phyloP scores from a whole-genome alignment of 192 early-diverging fungal species.

The Coemansia sp. region DNA sequence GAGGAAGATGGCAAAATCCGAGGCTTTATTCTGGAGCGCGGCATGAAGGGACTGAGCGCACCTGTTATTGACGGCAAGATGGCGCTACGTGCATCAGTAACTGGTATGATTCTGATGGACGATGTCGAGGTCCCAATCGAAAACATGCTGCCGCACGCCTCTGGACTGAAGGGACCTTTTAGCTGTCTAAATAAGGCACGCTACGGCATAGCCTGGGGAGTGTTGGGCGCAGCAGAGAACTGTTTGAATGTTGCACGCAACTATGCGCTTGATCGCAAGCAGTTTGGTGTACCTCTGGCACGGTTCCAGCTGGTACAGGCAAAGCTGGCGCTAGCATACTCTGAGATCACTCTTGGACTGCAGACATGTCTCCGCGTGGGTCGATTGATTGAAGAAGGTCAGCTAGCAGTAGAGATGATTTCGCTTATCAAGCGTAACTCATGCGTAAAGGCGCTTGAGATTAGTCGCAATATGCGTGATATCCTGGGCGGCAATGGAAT shows the following conservation, averaged over 20 bases:
- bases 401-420: conserved; percentile 91
- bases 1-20: conserved; percentile 81
- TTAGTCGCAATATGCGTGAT: conserved; percentile 86
- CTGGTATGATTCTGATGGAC: conserved; percentile 99
- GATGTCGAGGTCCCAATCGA: conserved; percentile 89
- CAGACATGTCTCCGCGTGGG: conserved; percentile 90
- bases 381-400: conserved; percentile 82
- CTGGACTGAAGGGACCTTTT: conserved; percentile 92
- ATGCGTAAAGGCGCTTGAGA: conserved; percentile 88
- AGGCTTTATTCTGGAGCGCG: conserved; percentile 93
- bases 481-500: conserved; percentile 97
- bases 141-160: conserved; percentile 88
- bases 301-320: conserved; percentile 94
- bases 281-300: conserved; percentile 91
- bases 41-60: conserved; percentile 87
- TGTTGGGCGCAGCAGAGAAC: conserved; percentile 90
- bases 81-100: conserved; percentile 88
- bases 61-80: conserved; percentile 95
- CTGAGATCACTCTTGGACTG: conserved; percentile 87
- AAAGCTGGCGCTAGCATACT: conserved; percentile 91
- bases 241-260: conserved; percentile 86
- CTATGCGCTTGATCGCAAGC: conserved; percentile 85
- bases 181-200: conserved; percentile 97
- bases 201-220: conserved; percentile 96
- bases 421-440: conserved; percentile 96